Percentiles rank a stretch among this genome's conserved stretches.
Conservation (phyloP, 352 stramenopile species). For the Globisporangium nodosum region DNA sequence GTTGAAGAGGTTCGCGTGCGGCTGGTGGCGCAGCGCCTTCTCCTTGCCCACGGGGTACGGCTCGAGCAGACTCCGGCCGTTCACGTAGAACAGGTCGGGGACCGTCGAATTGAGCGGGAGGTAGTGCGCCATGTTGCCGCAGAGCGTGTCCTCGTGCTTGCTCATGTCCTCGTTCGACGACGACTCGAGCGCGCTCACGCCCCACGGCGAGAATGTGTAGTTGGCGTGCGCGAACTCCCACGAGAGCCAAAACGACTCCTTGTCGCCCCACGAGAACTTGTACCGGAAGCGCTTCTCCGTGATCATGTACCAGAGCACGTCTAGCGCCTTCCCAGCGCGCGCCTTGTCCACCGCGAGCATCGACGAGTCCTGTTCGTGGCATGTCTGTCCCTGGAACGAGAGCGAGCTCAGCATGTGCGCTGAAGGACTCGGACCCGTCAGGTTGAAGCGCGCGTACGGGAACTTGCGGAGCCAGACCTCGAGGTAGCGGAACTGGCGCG, state of each 20-base stretch:
- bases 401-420: constrained; percentile 32
- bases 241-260: constrained; percentile 73
- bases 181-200: constrained; percentile 41
- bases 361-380: constrained; percentile 67
- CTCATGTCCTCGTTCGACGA: constrained; percentile 47
- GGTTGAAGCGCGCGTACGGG: constrained; percentile 43
- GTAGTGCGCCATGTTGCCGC: constrained; percentile 64
- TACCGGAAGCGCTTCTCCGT: constrained; percentile 59
- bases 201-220: constrained; percentile 69
- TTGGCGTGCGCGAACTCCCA: constrained; percentile 42
- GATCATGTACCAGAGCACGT: constrained; percentile 67
- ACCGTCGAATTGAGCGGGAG: constrained; percentile 28
- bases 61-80: constrained; percentile 43
- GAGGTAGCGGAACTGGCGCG: constrained; percentile 36
- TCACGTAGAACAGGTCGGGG: constrained; percentile 50
- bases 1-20: constrained; percentile 11
- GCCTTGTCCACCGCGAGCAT: constrained; percentile 69
- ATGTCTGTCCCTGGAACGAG: constrained; percentile 32
- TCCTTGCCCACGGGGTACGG: constrained; percentile 31
- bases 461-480: constrained; percentile 47
- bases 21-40: constrained; percentile 11
- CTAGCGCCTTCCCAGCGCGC: constrained; percentile 31
- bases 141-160: constrained; percentile 52
- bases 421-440: constrained; percentile 20
- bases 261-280: constrained; percentile 67